These are phyloP conservation scores for Vanderwaltozyma polyspora DNA, from an alignment of 805 yeast genomes.

Conservation along the genomic window DNA sequence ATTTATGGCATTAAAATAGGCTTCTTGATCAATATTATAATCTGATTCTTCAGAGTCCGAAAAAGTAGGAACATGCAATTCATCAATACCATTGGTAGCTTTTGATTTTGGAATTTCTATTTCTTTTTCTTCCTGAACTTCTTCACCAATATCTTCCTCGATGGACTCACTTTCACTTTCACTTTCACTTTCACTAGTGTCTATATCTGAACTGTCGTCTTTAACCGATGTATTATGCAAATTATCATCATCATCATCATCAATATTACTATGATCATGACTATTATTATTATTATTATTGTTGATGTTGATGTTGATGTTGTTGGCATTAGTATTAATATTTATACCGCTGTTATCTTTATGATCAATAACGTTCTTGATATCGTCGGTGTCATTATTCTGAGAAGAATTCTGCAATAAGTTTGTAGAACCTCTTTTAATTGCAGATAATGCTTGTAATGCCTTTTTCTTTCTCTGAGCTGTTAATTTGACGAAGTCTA, in stretches of 20 bases:
- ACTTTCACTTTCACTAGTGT: constrained; percentile 25
- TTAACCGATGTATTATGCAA: constrained; percentile 8
- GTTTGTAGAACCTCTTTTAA: no score
- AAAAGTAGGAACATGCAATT: constrained; percentile 21
- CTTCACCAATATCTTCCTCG: constrained; percentile 48
- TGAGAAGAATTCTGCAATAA: no score
- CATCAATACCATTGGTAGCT: constrained; percentile 12
- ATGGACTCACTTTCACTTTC: constrained; percentile 21
- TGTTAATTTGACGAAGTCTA: constrained; percentile 62
- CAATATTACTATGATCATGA: constrained; percentile 33
- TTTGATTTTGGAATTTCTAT: constrained; percentile 21
- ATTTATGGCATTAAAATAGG: constrained; percentile 21
- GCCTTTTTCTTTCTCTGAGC: constrained; percentile 53
- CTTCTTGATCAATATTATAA: constrained; percentile 25
- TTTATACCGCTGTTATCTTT: not conserved
- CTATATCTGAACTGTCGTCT: no score
- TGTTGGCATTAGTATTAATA: not conserved
- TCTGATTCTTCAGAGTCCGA: constrained; percentile 28
- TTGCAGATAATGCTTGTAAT: constrained; percentile 35
- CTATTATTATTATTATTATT: constrained; percentile 32
- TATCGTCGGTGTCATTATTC: constrained; percentile 24
- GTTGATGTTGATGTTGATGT: not conserved
- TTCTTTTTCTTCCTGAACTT: constrained; percentile 29
- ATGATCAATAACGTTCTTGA: no score
- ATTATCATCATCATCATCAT: constrained; percentile 21